Evolutionary conservation across 768 basidiomycete species (phyloP), one percentile per base, ranked within the genome.

Genomic region (Lactarius evosmus): DNA sequence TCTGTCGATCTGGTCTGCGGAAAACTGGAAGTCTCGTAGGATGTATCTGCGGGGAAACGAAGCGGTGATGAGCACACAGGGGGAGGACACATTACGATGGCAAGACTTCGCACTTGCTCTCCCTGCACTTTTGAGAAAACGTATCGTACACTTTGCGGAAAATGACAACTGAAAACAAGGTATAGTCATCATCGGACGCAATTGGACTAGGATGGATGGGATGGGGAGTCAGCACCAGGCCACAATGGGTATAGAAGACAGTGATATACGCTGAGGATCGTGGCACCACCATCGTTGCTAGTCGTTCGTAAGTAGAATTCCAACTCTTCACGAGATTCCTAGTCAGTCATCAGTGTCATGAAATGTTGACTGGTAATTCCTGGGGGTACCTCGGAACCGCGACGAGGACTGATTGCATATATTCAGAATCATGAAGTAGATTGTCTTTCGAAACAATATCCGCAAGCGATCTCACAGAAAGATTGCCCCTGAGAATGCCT

Each of bases 121-220:
- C 97, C 64, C 97, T 81, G 72, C 93, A 96, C 73, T 91, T 95
- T 76, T 98, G 95, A 3, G 86, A 75, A 73, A 96, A 98, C 62
- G 95, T 90, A 68, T 98, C 97, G 71, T 91, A 89, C 40, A 93
- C 86, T 69, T 90, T 87, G 71, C 86, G 86, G 83, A 99, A 99
- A 38, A 97, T 78, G 41, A 95, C 91, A 5, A 93, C 93, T 14
- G 83, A 80, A 70, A 89, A 94, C 17, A 99, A 80, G 29, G 83
- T 81, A 74, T 87, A 99, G 69, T 98, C 97, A 60, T 93, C 89
- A 72, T 99, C 97, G 30, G 87, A 83, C 4, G 87, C 80, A 56
- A 98, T 82, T 65, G 82, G 75, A 58, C 93, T 96, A 73, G 54
- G 60, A 11, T 55, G 44, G 27, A 40, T 96, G 73, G 54, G 60